Evolutionary conservation across 2,329 filamentous ascomycete species (phyloP), one percentile per base, ranked within the genome.

Genomic region (Calonectria crousiana): DNA sequence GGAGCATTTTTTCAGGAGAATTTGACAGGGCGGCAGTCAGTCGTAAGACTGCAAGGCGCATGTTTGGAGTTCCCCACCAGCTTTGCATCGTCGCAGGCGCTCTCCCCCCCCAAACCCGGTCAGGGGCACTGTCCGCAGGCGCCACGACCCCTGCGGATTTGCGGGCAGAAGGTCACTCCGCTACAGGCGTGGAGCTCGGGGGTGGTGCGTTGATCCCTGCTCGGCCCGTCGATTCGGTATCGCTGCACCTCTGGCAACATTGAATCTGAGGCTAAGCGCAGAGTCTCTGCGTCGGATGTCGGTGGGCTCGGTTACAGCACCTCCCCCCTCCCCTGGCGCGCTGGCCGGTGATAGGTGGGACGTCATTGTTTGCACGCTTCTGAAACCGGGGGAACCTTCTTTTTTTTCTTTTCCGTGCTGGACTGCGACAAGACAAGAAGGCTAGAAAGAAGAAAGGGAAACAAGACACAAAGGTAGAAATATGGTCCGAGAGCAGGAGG

Each of bases 181-280:
- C 30, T 49, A 67, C 44, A 67, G 6, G 4, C 16, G 18, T 38
- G 56, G 56, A n/a, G 56, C n/a, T 6, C 3, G 32, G 2, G 56
- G 32, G 56, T 60, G 56, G 56, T 41, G 56, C 56, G 56, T 28
- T 38, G 60, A 64, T 64, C 38, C 53, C 53, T 69, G 53, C 53
- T 14, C 34, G 28, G 67, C 26, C 67, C 66, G 38, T 62, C 67
- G 51, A 68, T 36, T 68, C 66, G 66, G 66, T 69, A 52, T 20
- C 18, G 41, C 18, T 41, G 38, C 51, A 23, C 41, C 32, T 26
- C 11, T 6, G 36, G 10, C 16, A 51, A 44, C 53, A 51, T 69
- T 69, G 67, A 69, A 69, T 69, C 67, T 62, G 67, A 69, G 41
- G 66, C 66, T 44, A 30, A 64, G 60, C 60, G 60, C 60, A 64